phyloP scores from a whole-genome alignment of 1,284 basidiomycete species.

The Cystobasidium sp. region DNA sequence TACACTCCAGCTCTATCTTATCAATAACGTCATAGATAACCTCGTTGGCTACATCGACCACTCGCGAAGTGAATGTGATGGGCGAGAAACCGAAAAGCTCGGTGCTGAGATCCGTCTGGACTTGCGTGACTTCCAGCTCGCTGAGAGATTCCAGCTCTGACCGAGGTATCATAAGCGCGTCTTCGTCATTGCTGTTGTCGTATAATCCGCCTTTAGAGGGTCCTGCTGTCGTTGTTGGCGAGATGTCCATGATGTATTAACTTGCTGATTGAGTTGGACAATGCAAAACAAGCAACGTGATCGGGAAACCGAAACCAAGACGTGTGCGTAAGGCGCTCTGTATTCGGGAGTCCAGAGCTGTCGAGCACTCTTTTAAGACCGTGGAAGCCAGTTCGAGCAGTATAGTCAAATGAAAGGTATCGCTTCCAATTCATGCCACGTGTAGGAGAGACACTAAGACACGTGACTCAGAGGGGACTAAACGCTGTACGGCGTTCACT shows the following conservation, averaged over 20 bases:
- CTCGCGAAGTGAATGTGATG: slow-evolving; percentile 30
- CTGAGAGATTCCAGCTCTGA: slow-evolving; percentile 23
- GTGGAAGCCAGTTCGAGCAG: no score
- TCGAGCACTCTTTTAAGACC: no score
- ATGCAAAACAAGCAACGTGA: neutral
- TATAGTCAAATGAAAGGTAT: no score
- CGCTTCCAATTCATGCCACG: no score
- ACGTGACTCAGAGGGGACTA: no score
- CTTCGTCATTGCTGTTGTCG: neutral
- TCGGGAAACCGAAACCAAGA: neutral
- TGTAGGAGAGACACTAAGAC: no score
- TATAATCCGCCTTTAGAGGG: neutral
- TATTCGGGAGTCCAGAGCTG: no score
- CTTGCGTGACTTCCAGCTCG: slow-evolving; percentile 19
- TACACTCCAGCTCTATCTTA: slow-evolving; percentile 39
- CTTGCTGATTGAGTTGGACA: neutral
- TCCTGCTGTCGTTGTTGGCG: neutral
- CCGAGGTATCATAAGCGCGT: slow-evolving; percentile 1
- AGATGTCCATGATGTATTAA: neutral
- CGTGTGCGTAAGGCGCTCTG: neutral
- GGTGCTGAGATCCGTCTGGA: slow-evolving; percentile 37
- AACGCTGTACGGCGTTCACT: no score
- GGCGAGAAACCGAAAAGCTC: slow-evolving; percentile 44
- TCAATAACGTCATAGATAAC: slow-evolving; percentile 45
- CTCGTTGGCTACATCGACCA: slow-evolving; percentile 44